Percentiles rank a stretch among this genome's conserved stretches.
Conservation (phyloP, 768 basidiomycete species). For the Serendipita sp. region DNA sequence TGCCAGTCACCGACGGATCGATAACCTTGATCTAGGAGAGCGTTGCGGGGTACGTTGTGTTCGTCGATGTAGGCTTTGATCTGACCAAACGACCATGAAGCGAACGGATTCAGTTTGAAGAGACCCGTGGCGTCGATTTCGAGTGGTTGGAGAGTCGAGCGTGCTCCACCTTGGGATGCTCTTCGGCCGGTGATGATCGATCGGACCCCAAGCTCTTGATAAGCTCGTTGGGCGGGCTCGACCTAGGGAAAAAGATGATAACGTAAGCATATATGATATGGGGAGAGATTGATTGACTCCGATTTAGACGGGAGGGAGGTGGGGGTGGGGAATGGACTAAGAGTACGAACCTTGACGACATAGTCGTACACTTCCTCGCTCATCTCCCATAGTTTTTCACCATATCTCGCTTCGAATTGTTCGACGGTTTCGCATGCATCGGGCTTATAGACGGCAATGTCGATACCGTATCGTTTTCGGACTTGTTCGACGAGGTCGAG, state of each 20-base stretch:
- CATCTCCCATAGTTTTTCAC: constrained; percentile 69
- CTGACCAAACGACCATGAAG: constrained; percentile 67
- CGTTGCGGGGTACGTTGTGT: constrained; percentile 77
- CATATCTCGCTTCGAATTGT: constrained; percentile 70
- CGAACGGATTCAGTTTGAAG: constrained; percentile 88
- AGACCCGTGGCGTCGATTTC: constrained; percentile 84
- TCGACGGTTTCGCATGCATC: constrained; percentile 44
- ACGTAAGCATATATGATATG: background rate
- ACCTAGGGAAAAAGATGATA: constrained; percentile 34
- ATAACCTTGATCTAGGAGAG: constrained; percentile 79
- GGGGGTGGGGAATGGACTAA: background rate
- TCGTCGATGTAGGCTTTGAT: constrained; percentile 74
- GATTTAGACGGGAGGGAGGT: background rate
- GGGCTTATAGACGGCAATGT: constrained; percentile 66
- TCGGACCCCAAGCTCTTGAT: constrained; percentile 58
- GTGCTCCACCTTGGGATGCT: constrained; percentile 83
- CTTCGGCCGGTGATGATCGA: constrained; percentile 92
- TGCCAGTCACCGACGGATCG: constrained; percentile 97
- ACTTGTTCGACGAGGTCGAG: constrained; percentile 79
- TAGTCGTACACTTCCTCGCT: constrained; percentile 85
- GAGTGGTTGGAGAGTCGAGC: constrained; percentile 64
- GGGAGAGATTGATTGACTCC: background rate
- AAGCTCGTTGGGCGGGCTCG: constrained; percentile 82
- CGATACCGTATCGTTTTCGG: constrained; percentile 51
- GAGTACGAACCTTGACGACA: constrained; percentile 57